Base-by-base conservation (phyloP, 345 rosid species). In the Murraya paniculata region DNA sequence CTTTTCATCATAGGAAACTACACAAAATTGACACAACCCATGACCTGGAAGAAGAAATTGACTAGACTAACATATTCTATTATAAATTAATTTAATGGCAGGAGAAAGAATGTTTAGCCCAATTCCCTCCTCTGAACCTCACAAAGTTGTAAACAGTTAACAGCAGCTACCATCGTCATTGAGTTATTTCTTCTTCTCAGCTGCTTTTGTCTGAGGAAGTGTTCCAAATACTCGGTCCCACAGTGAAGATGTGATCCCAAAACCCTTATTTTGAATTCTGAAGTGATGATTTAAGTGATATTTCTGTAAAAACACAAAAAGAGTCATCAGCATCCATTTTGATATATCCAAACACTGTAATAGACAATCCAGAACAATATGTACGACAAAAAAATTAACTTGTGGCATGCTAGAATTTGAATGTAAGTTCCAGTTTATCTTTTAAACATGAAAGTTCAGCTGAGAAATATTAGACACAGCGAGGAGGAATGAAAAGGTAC, bases 211-310 rank as follows among this genome's bases (percentile, higher is more conserved):
- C 16, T 77, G 79, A 68, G 98, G 99, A 82, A 91, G 89, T 71
- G 99, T 96, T 82, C 94, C 92, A 22, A 96, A 94, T 71, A 92
- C 91, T 77, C 71, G 81, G 87, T 94, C 99, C 99, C 98, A 96
- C 6, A 96, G 71, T 0, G 93, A n/a, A 3, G 99, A 94, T 69
- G 99, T 94, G 79, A 94, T 92, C 74, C 99, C 98, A 71, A 91
- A 96, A 4, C 99, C 97, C 82, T 86, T 90, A 74, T 88, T 83
- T 80, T 96, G 99, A 53, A 90, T 72, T 86, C 97, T 88, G 79
- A 92, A 94, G 89, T 96, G 99, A 86, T 96, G 99, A 73, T 94
- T 96, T 82, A 96, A 75, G 88, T 96, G 98, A 82, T 94, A 94
- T 79, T 89, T 96, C 99, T 94, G 92, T 87, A 85, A 39, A 21